Conservation (phyloP, 257 asterid species). For the Nemophila menziesii region DNA sequence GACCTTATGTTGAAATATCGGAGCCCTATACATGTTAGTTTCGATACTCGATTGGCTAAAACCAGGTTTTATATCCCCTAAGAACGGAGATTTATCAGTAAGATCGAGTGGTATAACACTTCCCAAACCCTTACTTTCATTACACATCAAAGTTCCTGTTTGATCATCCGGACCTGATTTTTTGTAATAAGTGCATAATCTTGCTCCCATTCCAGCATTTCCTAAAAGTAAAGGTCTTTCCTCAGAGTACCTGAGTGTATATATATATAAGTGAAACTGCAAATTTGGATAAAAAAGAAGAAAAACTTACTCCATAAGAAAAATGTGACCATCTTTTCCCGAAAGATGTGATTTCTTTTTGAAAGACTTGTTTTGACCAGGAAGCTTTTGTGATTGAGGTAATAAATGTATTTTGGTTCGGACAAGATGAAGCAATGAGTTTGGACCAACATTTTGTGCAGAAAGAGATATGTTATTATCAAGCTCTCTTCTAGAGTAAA, state of each 20-base stretch:
- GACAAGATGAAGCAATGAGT: constrained; percentile 90
- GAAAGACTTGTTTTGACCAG: constrained; percentile 89
- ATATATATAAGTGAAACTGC: background rate
- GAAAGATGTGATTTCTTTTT: constrained; percentile 97
- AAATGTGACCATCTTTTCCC: constrained; percentile 92
- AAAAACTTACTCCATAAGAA: constrained; percentile 91
- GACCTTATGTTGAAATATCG: constrained; percentile 83
- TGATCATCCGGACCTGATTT: constrained; percentile 70
- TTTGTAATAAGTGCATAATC: constrained; percentile 91
- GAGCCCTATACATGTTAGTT: constrained; percentile 95
- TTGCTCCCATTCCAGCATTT: constrained; percentile 96
- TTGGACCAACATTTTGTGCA: constrained; percentile 66
- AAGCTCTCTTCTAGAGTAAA: constrained; percentile 79
- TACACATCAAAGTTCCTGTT: constrained; percentile 55
- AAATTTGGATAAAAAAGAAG: background rate
- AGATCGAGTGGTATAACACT: constrained; percentile 73
- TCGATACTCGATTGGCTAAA: constrained; percentile 83
- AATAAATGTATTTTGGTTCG: constrained; percentile 73
- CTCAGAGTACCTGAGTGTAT: constrained; percentile 61
- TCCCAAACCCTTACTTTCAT: constrained; percentile 72
- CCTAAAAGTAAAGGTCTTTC: constrained; percentile 96
- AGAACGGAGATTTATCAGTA: constrained; percentile 96
- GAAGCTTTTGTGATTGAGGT: constrained; percentile 94
- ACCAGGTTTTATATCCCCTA: constrained; percentile 93
- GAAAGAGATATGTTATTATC: constrained; percentile 74